A percentile compares a stretch with the other conserved stretches of the same genome.
These are phyloP conservation scores for Populus euphratica DNA, from an alignment of 345 rosid species.

Conservation along the genomic window DNA sequence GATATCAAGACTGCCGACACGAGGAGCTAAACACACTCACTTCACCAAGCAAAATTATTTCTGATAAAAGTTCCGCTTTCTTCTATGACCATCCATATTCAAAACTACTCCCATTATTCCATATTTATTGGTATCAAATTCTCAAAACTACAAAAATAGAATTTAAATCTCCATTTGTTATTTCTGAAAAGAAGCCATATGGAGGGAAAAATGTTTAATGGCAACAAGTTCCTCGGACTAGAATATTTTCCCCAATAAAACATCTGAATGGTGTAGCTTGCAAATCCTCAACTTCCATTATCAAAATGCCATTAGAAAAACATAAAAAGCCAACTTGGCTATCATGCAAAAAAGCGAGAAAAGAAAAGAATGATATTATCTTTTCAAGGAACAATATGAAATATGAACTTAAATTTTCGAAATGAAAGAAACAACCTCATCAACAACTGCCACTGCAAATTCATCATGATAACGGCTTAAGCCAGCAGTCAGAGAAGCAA, in stretches of 20 bases:
- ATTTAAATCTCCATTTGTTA: neutral
- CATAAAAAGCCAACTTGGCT: neutral
- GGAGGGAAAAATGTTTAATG: neutral
- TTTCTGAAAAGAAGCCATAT: neutral
- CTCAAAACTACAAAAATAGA: neutral
- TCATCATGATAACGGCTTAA: constrained; percentile 98
- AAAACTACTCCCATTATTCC: neutral
- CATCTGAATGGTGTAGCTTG: neutral
- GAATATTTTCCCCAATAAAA: neutral
- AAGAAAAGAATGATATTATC: neutral
- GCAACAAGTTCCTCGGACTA: neutral
- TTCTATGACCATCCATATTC: neutral
- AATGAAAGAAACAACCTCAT: constrained; percentile 64
- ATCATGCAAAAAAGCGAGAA: neutral
- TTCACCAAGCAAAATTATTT: neutral
- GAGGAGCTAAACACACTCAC: neutral
- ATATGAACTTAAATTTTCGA: neutral
- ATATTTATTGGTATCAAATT: neutral
- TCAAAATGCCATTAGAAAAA: neutral
- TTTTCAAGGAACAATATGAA: neutral
- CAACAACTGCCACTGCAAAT: constrained; percentile 95
- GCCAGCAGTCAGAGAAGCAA: constrained; percentile 97
- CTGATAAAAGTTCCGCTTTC: neutral
- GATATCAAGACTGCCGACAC: neutral
- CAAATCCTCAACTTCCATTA: neutral